Conservation (phyloP, 208 protist genomes). For the Leishmania tarentolae region DNA sequence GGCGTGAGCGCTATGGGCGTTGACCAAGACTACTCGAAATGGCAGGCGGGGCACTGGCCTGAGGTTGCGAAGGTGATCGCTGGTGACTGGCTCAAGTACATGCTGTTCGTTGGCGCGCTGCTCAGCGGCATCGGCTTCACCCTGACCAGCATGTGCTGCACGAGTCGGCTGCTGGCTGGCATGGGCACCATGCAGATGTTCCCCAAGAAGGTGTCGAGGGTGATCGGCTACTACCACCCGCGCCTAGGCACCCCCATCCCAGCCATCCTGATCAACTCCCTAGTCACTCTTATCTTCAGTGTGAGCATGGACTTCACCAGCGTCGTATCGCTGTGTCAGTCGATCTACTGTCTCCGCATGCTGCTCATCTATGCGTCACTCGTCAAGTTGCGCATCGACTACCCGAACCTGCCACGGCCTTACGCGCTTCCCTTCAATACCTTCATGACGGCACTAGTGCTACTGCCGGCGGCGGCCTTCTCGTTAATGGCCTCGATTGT, state of each 20-base stretch:
- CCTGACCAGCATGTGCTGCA: conserved; percentile 85
- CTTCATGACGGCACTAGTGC: conserved; percentile 51
- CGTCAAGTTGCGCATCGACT: conserved; percentile 73
- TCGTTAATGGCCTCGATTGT: conserved; percentile 65
- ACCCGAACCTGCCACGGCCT: conserved; percentile 77
- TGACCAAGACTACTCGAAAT: conserved; percentile 63
- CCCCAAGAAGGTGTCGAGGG: conserved; percentile 67
- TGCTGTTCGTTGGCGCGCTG: conserved; percentile 73
- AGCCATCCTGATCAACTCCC: conserved; percentile 73
- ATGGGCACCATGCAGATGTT: conserved; percentile 90
- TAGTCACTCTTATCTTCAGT: conserved; percentile 65
- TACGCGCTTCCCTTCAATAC: conserved; percentile 76
- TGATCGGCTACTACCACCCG: conserved; percentile 87
- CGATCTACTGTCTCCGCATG: conserved; percentile 81
- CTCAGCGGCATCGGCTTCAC: conserved; percentile 81
- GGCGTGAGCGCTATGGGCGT: conserved; percentile 77
- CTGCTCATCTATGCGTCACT: conserved; percentile 74
- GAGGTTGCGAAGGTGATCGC: conserved; percentile 60
- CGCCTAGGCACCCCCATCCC: conserved; percentile 79
- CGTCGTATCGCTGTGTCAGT: conserved; percentile 82
- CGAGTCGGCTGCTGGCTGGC: conserved; percentile 76
- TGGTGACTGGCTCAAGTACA: conserved; percentile 77
- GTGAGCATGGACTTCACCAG: conserved; percentile 69
- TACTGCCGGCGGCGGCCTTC: conserved; percentile 64
- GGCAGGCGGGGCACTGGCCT: conserved; percentile 80